These are phyloP conservation scores for Citrus reticulata DNA, from an alignment of 345 rosid species.

Conservation along the genomic window DNA sequence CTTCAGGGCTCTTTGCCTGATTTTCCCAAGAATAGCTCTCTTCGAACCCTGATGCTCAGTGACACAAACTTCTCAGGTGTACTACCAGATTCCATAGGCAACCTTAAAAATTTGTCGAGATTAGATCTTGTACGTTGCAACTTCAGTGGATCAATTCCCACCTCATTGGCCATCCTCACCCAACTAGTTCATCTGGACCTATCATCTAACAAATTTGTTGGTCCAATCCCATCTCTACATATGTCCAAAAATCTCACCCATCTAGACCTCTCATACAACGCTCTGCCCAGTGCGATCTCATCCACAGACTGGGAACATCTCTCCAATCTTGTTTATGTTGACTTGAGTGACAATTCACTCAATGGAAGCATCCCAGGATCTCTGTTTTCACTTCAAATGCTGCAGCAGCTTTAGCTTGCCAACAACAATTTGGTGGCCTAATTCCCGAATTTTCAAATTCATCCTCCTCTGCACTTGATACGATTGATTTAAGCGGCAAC, in stretches of 20 bases:
- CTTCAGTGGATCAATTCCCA: conserved; percentile 21
- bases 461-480: conserved; percentile 1
- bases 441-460: neutral
- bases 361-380: conserved; percentile 29
- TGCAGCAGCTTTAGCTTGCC: conserved; percentile 16
- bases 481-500: conserved; percentile 40
- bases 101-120: conserved; percentile 21
- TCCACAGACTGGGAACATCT: conserved; percentile 20
- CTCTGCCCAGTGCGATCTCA: conserved; percentile 20
- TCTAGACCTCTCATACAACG: conserved; percentile 27
- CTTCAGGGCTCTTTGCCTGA: too few relatives aligned
- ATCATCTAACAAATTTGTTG: conserved; percentile 20
- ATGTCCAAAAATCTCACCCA: conserved; percentile 16
- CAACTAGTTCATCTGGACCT: conserved; percentile 27
- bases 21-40: too few relatives aligned
- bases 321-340: conserved; percentile 23
- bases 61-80: conserved; percentile 25
- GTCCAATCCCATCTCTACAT: conserved; percentile 30
- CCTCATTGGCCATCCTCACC: conserved; percentile 10
- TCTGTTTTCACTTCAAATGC: conserved; percentile 11
- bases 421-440: conserved; percentile 27
- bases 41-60: too few relatives aligned
- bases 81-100: conserved; percentile 22
- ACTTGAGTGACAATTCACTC: conserved; percentile 23
- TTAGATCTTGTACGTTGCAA: conserved; percentile 2